phyloP scores from a whole-genome alignment of 148 eudicot genomes.

The Rhododendron henanense region DNA sequence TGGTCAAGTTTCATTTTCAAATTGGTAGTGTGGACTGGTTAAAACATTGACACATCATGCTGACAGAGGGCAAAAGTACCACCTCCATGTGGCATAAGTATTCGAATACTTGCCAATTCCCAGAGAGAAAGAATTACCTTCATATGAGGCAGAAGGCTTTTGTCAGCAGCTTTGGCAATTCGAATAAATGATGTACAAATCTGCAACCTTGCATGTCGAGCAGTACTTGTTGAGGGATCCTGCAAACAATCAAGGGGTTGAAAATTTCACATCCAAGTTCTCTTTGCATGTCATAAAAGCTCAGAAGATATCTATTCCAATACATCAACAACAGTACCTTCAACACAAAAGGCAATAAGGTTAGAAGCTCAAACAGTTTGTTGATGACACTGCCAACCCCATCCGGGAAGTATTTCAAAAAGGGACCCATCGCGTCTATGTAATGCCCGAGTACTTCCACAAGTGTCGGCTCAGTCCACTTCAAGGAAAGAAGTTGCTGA shows the following conservation, averaged over 20 bases:
- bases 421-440: constrained; percentile 85
- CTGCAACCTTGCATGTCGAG: constrained; percentile 96
- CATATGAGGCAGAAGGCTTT: constrained; percentile 93
- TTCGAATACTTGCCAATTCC: neutral
- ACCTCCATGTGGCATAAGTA: neutral
- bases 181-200: constrained; percentile 96
- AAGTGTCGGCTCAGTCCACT: constrained; percentile 82
- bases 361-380: constrained; percentile 91
- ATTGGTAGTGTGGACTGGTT: neutral
- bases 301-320: neutral
- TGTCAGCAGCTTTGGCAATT: constrained; percentile 83
- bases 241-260: constrained; percentile 25
- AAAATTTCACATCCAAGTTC: neutral
- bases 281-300: neutral
- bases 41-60: neutral
- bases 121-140: constrained; percentile 47
- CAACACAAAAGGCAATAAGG: constrained; percentile 59
- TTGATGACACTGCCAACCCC: constrained; percentile 79
- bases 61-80: neutral
- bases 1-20: neutral
- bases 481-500: constrained; percentile 70
- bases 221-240: constrained; percentile 86
- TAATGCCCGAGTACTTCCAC: constrained; percentile 91
- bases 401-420: constrained; percentile 71
- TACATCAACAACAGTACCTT: constrained; percentile 44